Base-by-base conservation (phyloP, 2,329 filamentous ascomycete species). In the Ophiostoma triangulosporum region DNA sequence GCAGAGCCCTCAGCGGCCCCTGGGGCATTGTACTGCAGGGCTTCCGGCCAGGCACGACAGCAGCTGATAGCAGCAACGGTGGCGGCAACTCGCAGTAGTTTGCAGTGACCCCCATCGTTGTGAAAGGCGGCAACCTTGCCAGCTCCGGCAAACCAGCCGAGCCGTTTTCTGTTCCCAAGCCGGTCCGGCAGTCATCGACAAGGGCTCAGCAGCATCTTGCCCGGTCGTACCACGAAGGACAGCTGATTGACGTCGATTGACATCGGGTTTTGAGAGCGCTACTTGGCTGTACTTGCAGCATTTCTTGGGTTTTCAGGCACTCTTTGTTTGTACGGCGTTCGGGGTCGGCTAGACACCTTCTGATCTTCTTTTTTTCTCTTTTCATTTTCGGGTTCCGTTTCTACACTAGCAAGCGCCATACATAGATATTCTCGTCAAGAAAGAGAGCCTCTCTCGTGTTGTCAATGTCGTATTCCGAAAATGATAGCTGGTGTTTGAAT, bases 11-110 rank as follows among this genome's bases (percentile, higher is more conserved):
- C 4, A 69, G 68, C 46, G 70, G 71, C 0, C 67, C 70, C 11
- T 78, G 74, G 75, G 71, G 68, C 14, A 68, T 69, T 2, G 67
- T 78, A 7, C 58, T 78, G 3, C 74, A 77, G 52, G 75, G 74
- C 0, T 72, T 78, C 60, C 75, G 70, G 63, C 66, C 65, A 11
- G 74, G 74, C 9, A 66, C 54, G 66, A 65, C 29, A 64, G 12
- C 50, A 12, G 17, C n/a, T 2, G 35, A 27, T 29, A 29, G 27
- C 9, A 74, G 74, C 15, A 66, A 61, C 54, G 64, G 65, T 11
- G 57, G 49, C 6, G 63, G 66, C 11, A 57, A 43, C 5, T 56
- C 52, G 54, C 56, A 57, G 20, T 59, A 59, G 56, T 52, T 33
- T 46, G 57, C 50, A 3, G 9, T 14, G 38, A 36, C 33, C 17